phyloP scores from a whole-genome alignment of 1,139 yeast genomes.

The Debaryomycetaceae sp. region DNA sequence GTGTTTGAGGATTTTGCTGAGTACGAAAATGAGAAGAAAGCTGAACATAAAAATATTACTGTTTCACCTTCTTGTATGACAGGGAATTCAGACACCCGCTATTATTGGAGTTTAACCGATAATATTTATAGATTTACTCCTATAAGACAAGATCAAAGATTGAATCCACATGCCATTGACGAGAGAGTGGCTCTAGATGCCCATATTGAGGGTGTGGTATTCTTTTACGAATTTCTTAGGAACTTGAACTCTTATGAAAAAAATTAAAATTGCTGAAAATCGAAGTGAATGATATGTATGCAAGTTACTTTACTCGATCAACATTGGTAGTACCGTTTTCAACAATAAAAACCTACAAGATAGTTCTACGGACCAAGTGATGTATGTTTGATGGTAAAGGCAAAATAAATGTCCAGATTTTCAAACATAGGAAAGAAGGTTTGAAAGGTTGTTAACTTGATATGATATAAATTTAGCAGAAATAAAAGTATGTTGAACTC shows the following conservation, averaged over 20 bases:
- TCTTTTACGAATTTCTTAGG: slow-evolving; percentile 1
- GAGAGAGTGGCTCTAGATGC: slow-evolving; percentile 51
- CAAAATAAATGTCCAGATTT: no score
- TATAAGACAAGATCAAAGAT: neutral
- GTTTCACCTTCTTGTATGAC: slow-evolving; percentile 29
- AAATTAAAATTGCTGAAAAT: neutral
- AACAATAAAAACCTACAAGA: no score
- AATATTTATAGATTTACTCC: slow-evolving; percentile 33
- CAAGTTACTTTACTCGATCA: no score
- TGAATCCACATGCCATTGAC: slow-evolving; percentile 52
- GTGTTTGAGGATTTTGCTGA: slow-evolving; percentile 46
- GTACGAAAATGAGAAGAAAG: slow-evolving; percentile 7
- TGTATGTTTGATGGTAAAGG: no score
- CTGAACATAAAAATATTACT: slow-evolving; percentile 19
- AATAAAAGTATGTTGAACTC: no score
- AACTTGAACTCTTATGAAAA: neutral
- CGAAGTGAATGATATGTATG: no score
- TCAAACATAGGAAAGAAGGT: no score
- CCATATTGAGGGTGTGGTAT: slow-evolving; percentile 58
- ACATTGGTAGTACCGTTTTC: no score
- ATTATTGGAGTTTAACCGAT: slow-evolving; percentile 31
- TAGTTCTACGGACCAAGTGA: no score
- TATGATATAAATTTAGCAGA: no score
- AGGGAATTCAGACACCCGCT: slow-evolving; percentile 37
- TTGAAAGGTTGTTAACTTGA: no score